A percentile compares a stretch with the other conserved stretches of the same genome.
phyloP scores from a whole-genome alignment of 306 rosid species.

The Lathyrus aphaca region DNA sequence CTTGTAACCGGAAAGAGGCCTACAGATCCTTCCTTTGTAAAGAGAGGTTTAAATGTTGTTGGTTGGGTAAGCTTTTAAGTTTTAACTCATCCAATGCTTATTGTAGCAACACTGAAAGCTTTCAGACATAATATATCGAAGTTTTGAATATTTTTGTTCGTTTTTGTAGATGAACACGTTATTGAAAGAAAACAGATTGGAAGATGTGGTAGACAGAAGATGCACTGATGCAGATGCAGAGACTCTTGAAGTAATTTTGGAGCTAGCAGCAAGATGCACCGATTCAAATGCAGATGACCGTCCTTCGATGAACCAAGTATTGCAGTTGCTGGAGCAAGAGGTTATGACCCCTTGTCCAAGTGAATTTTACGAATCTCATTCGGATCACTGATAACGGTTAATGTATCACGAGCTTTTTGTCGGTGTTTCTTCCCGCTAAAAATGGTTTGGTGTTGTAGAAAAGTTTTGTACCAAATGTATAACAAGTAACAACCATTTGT shows the following conservation, averaged over 20 bases:
- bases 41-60: slow-evolving; percentile 86
- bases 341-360: slow-evolving; percentile 85
- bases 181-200: slow-evolving; percentile 68
- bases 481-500: slow-evolving; percentile 33
- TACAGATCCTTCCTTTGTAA: slow-evolving; percentile 82
- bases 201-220: slow-evolving; percentile 70
- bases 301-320: slow-evolving; percentile 82
- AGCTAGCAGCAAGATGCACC: slow-evolving; percentile 82
- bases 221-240: slow-evolving; percentile 70
- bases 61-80: slow-evolving; percentile 84
- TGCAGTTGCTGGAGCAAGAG: slow-evolving; percentile 87
- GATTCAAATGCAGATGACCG: slow-evolving; percentile 85
- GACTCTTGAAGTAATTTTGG: slow-evolving; percentile 77
- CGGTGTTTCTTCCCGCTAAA: slow-evolving; percentile 27
- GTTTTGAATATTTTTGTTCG: not conserved
- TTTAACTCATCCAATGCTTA: not conserved
- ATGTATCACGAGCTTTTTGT: not conserved
- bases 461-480: slow-evolving; percentile 34
- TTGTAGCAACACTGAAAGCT: not conserved
- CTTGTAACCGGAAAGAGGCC: slow-evolving; percentile 98
- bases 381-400: slow-evolving; percentile 55
- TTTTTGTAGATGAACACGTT: slow-evolving; percentile 72
- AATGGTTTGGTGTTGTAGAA: slow-evolving; percentile 44
- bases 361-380: slow-evolving; percentile 82
- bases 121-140: not conserved